Percentiles rank a stretch among this genome's conserved stretches.
These are phyloP conservation scores for Ogataea paradorogensis DNA, from an alignment of 805 yeast species.

Conservation along the genomic window DNA sequence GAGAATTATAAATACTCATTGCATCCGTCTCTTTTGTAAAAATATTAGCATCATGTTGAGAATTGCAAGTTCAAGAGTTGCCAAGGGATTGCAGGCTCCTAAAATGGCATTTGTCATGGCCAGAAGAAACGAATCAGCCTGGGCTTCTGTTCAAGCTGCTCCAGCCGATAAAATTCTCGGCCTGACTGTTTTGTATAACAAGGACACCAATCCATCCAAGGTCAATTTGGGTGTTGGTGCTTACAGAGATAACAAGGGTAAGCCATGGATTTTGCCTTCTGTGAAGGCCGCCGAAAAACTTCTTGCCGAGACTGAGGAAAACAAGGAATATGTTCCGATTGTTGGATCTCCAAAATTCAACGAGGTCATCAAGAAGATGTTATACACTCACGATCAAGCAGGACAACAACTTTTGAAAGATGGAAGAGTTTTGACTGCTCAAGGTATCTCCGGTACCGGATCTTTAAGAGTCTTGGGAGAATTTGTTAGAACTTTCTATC, in stretches of 20 bases:
- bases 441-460: slow-evolving; percentile 94
- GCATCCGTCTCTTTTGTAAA: neutral
- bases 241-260: slow-evolving; percentile 85
- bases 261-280: slow-evolving; percentile 84
- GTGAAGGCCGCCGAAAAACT: slow-evolving; percentile 63
- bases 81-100: slow-evolving; percentile 6
- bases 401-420: slow-evolving; percentile 56
- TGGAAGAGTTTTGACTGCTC: slow-evolving; percentile 74
- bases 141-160: slow-evolving; percentile 39
- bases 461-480: slow-evolving; percentile 84
- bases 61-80: slow-evolving; percentile 12
- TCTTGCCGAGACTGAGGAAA: slow-evolving; percentile 45
- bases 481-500: slow-evolving; percentile 62
- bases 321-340: slow-evolving; percentile 87
- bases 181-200: slow-evolving; percentile 67
- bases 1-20: slow-evolving; percentile 9
- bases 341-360: slow-evolving; percentile 72
- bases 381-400: slow-evolving; percentile 63
- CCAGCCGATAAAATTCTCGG: slow-evolving; percentile 90
- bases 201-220: slow-evolving; percentile 58
- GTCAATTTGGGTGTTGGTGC: slow-evolving; percentile 80
- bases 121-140: slow-evolving; percentile 27
- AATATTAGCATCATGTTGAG: slow-evolving; percentile 19
- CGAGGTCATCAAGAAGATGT: slow-evolving; percentile 61
- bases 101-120: slow-evolving; percentile 9